Conservation (phyloP, 2,329 filamentous ascomycete species). For the Pseudopithomyces chartarum region DNA sequence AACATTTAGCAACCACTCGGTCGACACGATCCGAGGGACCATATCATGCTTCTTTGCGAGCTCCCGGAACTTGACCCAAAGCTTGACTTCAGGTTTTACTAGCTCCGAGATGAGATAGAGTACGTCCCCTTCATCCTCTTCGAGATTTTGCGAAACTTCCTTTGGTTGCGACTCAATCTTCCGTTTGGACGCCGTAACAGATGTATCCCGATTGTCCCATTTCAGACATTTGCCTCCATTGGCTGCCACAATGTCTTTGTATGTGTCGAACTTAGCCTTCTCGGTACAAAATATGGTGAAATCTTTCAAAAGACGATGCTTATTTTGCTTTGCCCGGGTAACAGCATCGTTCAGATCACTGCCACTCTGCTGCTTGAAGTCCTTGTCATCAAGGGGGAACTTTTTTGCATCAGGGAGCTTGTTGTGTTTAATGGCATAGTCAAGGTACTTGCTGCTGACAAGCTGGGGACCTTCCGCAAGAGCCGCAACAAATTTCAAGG, state of each 20-base stretch:
- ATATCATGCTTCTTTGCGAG: conserved; percentile 80
- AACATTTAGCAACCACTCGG: conserved; percentile 89
- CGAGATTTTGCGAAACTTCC: conserved; percentile 61
- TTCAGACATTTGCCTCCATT: conserved; percentile 85
- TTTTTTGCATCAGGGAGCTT: conserved; percentile 67
- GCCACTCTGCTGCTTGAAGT: conserved; percentile 72
- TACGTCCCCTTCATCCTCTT: conserved; percentile 59
- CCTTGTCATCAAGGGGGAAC: conserved; percentile 72
- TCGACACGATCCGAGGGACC: conserved; percentile 77
- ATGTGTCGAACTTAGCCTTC: conserved; percentile 81
- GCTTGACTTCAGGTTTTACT: conserved; percentile 67
- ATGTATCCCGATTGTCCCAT: conserved; percentile 76
- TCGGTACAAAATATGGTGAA: conserved; percentile 84
- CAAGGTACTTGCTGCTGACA: conserved; percentile 78
- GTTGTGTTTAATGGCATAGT: conserved; percentile 72
- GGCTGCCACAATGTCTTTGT: conserved; percentile 80
- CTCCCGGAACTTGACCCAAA: conserved; percentile 81
- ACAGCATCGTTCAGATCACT: conserved; percentile 73
- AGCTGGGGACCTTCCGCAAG: conserved; percentile 80
- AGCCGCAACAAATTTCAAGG: conserved; percentile 89
- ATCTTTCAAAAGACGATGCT: conserved; percentile 73
- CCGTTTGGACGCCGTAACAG: conserved; percentile 58
- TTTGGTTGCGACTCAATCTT: conserved; percentile 25
- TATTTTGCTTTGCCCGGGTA: conserved; percentile 73
- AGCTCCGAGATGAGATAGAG: conserved; percentile 80